Conservation (phyloP, 2,329 filamentous ascomycete genomes). For the Pseudogymnoascus sp. region DNA sequence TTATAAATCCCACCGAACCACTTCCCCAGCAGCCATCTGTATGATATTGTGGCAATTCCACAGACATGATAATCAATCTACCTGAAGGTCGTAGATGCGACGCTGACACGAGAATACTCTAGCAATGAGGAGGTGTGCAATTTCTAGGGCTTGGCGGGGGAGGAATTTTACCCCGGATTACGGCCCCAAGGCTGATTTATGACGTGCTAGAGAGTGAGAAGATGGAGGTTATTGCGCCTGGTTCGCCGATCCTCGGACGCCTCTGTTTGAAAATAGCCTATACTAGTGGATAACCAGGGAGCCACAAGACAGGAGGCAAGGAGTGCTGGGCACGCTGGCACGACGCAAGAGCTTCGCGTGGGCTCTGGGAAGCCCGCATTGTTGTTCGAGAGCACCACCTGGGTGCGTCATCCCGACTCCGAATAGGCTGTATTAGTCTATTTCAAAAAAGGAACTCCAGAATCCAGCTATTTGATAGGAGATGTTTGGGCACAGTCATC, state of each 20-base stretch:
- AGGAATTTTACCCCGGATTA: constrained; percentile 6
- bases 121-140: not conserved
- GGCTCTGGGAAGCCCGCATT: not conserved
- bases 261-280: not conserved
- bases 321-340: not conserved
- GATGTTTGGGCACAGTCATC: not conserved
- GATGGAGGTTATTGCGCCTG: not conserved
- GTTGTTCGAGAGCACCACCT: not conserved
- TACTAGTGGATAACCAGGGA: not conserved
- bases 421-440: not conserved
- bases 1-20: not conserved
- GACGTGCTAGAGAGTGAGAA: not conserved
- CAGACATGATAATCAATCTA: not conserved
- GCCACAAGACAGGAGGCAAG: not conserved
- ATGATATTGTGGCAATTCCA: not conserved
- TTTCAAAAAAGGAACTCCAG: not conserved
- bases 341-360: not conserved
- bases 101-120: constrained; percentile 6
- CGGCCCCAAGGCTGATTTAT: not conserved
- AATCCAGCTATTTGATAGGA: not conserved
- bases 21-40: not conserved
- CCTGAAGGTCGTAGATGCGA: not conserved
- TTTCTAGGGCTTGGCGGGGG: not conserved
- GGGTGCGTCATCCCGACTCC: not conserved
- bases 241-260: not conserved